Evolutionary conservation across 768 basidiomycete species (phyloP), one percentile per base, ranked within the genome.

Genomic region (Psilocybe subaeruginosa): DNA sequence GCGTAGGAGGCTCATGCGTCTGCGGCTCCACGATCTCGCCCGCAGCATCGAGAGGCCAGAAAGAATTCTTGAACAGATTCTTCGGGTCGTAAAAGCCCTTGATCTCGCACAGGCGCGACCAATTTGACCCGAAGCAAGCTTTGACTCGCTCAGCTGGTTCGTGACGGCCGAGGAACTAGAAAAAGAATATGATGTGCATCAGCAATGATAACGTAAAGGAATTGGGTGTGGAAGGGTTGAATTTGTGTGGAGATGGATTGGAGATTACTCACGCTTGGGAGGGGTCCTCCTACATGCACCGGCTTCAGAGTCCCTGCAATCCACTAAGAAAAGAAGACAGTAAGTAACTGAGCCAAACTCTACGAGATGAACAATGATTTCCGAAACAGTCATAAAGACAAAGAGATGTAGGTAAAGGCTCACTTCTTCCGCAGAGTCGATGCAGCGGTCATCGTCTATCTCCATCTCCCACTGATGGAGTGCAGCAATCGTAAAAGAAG

Each of bases 391-490:
- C 47, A 23, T n/a, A 23, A 51, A 8, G 50, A 53, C 45, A 58
- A 31, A 47, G 33, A 11, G 37, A 47, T 39, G 30, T 49, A 48
- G 39, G 56, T 50, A 41, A 52, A 30, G 33, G 66, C 82, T 66
- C 58, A 90, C 91, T 74, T 91, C 89, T 74, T 95, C 92, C 14
- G 93, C 94, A 45, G 92, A 89, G 54, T 81, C 80, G 48, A 93
- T 80, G 64, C 94, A 97, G n/a, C 85, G 79, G 47, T 88, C 85
- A 69, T 97, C 94, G 63, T 90, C 85, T 46, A 90, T 76, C 31
- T 88, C 84, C 77, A 95, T 89, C 62, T 92, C 90, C 95, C 95
- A 97, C 70, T 97, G 95, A 72, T 96, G 95, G 27, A 96, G 79
- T 16, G 95, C 94, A 2, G 92, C 91, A 56, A 97, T 86, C 2